Conservation (phyloP, 2,329 filamentous ascomycete genomes). For the Colletotrichum theobromicola region DNA sequence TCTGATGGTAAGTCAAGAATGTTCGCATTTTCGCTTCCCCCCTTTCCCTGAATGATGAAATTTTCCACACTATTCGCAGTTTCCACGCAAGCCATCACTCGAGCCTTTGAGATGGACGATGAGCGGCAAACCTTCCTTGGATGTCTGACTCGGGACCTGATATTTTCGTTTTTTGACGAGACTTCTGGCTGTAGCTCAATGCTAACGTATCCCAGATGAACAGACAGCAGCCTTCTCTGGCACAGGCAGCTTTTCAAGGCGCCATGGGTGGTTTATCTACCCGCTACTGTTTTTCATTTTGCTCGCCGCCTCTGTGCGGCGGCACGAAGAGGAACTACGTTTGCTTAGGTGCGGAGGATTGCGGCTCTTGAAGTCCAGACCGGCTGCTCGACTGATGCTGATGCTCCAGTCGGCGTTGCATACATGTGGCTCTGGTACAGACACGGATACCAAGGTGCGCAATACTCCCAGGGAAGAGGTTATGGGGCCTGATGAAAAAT, state of each 20-base stretch:
- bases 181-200: neutral
- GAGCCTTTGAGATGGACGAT: neutral
- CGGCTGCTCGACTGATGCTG: neutral
- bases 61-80: neutral
- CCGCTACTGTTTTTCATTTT: neutral
- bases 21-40: neutral
- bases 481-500: neutral
- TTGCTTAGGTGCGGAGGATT: neutral
- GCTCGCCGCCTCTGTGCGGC: neutral
- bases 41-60: neutral
- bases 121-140: neutral
- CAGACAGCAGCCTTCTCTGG: neutral
- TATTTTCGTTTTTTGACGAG: neutral
- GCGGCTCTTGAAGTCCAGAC: neutral
- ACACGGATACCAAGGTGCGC: neutral
- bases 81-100: neutral
- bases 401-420: neutral
- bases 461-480: neutral
- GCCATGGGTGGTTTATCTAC: neutral
- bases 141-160: neutral
- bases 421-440: neutral
- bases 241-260: neutral
- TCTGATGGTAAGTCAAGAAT: neutral
- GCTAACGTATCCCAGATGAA: neutral
- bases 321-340: neutral